Evolutionary conservation across 2,329 filamentous ascomycete genomes (phyloP).

Genomic region (Aaosphaeria pasadenensis): DNA sequence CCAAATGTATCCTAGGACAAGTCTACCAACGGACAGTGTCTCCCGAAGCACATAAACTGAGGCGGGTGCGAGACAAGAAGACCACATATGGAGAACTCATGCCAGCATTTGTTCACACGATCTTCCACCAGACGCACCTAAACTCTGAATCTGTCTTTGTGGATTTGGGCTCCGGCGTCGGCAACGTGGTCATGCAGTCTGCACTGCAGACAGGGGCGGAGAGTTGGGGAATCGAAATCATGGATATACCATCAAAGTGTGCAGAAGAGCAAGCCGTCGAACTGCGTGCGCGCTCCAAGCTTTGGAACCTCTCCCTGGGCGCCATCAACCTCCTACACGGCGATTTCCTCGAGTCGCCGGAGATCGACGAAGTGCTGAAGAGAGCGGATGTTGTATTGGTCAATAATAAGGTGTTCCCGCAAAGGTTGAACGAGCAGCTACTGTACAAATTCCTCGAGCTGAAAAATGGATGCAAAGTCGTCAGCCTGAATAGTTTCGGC

Average conservation of each 20-base stretch:
- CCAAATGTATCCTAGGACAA: slow-evolving; percentile 80
- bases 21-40: slow-evolving; percentile 92
- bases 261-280: slow-evolving; percentile 78
- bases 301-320: slow-evolving; percentile 85
- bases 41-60: slow-evolving; percentile 77
- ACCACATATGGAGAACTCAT: slow-evolving; percentile 95
- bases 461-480: slow-evolving; percentile 84
- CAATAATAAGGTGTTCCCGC: slow-evolving; percentile 96
- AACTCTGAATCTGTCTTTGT: slow-evolving; percentile 85
- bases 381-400: slow-evolving; percentile 93
- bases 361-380: slow-evolving; percentile 70
- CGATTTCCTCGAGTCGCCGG: slow-evolving; percentile 73
- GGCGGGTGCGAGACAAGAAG: slow-evolving; percentile 83
- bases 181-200: slow-evolving; percentile 91
- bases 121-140: slow-evolving; percentile 75
- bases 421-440: slow-evolving; percentile 78
- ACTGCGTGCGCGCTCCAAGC: slow-evolving; percentile 76
- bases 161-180: slow-evolving; percentile 91
- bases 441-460: slow-evolving; percentile 90
- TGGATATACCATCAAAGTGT: slow-evolving; percentile 82
- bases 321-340: slow-evolving; percentile 76
- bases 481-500: slow-evolving; percentile 83
- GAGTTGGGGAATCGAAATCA: slow-evolving; percentile 95
- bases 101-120: slow-evolving; percentile 76
- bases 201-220: slow-evolving; percentile 91